Percentiles rank a stretch among this genome's conserved stretches.
Evolutionary conservation across 805 yeast genomes (phyloP).

Genomic region (Metschnikowia koreensis): DNA sequence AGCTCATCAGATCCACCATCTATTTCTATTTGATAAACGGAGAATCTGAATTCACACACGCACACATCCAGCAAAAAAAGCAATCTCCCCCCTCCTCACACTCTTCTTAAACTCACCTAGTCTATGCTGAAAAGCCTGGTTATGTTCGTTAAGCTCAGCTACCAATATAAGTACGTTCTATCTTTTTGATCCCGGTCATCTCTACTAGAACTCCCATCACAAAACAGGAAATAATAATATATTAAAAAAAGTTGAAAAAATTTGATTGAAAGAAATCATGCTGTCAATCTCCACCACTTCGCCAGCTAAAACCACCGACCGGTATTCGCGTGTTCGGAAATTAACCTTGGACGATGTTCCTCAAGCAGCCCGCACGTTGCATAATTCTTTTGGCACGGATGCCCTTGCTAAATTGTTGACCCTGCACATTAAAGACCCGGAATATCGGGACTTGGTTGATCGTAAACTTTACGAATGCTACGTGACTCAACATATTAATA

Average conservation of each 20-base stretch:
- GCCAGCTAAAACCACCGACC: not conserved
- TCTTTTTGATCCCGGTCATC: constrained; percentile 12
- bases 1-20: not conserved
- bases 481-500: constrained; percentile 47
- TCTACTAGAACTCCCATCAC: not conserved
- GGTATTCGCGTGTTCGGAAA: constrained; percentile 5
- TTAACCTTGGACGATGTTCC: constrained; percentile 20
- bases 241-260: not conserved
- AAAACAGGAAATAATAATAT: not conserved
- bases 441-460: constrained; percentile 11
- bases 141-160: constrained; percentile 23
- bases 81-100: not conserved
- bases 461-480: constrained; percentile 47
- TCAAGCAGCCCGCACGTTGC: constrained; percentile 39
- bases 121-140: constrained; percentile 15
- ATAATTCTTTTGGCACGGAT: constrained; percentile 36
- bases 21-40: not conserved
- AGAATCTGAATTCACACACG: not conserved
- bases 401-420: constrained; percentile 29
- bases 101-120: not conserved
- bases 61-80: not conserved
- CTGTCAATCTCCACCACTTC: not conserved
- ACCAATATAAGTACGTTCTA: constrained; percentile 21
- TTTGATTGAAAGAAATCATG: not conserved
- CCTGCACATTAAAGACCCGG: constrained; percentile 12